Base-by-base conservation (phyloP, 1,139 yeast genomes). In the Yamadazyma jaroonii region DNA sequence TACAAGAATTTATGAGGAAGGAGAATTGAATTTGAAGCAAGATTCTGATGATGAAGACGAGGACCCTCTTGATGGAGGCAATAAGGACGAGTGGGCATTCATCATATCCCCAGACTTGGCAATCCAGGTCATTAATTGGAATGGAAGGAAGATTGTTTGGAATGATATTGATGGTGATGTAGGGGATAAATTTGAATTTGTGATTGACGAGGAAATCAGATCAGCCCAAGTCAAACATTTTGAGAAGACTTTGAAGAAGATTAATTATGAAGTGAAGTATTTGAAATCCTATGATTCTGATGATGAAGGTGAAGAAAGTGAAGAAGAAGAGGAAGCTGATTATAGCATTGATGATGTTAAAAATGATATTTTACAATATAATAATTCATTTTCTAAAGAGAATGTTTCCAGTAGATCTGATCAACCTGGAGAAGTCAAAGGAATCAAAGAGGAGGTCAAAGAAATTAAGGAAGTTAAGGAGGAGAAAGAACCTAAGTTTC, bases 171-270 rank as follows among this genome's bases (percentile, higher is more conserved):
- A 83, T 35, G 96, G 96, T 23, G 96, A 88, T 49, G 68, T 72
- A n/a, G 97, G 90, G 11, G 97, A 90, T 54, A 65, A 72, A 43
- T 89, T 84, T 59, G 95, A 88, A 59, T 90, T 88, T 61, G 72
- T 84, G 14, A 77, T 89, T 39, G 88, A 81, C 44, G 75, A 74
- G 33, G 72, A 73, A n/a, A 77, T 83, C 7, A 70, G 81, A 23
- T 52, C 64, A 3, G 66, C 64, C 27, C 81, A 81, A 20, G 72
- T 87, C 35, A 83, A 82, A 23, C 67, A 71, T 32, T 92, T 92
- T 56, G 77, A 85, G 63, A 56, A 65, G 27, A 69, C 80, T 0
- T 70, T 88, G 10, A 74, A 77, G 53, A 75, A 75, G 42, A 86
- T 96, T 53, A 77, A 84, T 47, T 90, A 77, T 54, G 96, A 89